Conservation (phyloP, 2,329 filamentous ascomycete genomes). For the Ophiocordyceps camponoti-floridani region DNA sequence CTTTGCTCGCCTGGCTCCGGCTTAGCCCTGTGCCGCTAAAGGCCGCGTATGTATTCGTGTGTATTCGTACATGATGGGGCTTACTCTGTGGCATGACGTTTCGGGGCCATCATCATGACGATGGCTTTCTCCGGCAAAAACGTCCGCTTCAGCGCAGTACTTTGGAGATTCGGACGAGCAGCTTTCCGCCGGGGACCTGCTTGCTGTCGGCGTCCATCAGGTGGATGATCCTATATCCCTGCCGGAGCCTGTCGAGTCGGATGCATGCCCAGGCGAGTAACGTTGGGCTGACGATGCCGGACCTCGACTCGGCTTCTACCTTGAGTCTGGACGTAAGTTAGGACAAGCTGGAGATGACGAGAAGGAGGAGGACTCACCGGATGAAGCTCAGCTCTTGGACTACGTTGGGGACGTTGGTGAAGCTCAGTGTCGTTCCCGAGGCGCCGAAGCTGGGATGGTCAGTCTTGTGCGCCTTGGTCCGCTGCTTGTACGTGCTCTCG, state of each 20-base stretch:
- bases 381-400: conserved; percentile 57
- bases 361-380: conserved; percentile 30
- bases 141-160: conserved; percentile 12
- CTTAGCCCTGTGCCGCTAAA: neutral
- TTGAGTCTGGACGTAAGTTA: conserved; percentile 24
- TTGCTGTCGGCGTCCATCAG: conserved; percentile 28
- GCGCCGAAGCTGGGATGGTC: conserved; percentile 45
- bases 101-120: neutral
- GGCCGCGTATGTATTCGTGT: too few species aligned
- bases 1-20: neutral
- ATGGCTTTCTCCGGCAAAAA: neutral
- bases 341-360: neutral
- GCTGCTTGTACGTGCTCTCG: conserved; percentile 41
- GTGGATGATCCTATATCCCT: conserved; percentile 35
- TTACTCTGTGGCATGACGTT: too few species aligned
- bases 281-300: conserved; percentile 17
- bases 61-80: too few species aligned
- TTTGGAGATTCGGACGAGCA: conserved; percentile 36
- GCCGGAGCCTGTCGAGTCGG: conserved; percentile 36
- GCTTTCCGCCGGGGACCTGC: conserved; percentile 23
- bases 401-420: conserved; percentile 37
- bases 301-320: conserved; percentile 28
- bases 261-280: conserved; percentile 39
- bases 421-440: conserved; percentile 34
- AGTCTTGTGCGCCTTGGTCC: conserved; percentile 35